phyloP scores from a whole-genome alignment of 192 early-diverging fungal genomes.

The Coemansia sp. region DNA sequence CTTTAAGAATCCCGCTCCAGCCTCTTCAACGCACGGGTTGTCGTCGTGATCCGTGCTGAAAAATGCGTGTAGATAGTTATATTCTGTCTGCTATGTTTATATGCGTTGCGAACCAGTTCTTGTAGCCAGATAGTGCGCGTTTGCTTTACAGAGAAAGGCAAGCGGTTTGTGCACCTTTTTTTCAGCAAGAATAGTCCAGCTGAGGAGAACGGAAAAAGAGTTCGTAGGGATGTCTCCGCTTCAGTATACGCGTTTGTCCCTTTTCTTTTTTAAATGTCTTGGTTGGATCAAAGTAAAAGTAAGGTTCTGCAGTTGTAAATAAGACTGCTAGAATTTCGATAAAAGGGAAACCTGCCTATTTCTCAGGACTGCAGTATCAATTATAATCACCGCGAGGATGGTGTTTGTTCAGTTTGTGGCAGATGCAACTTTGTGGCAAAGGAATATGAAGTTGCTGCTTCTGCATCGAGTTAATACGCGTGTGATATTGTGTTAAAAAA shows the following conservation, averaged over 20 bases:
- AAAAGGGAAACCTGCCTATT: too few species aligned
- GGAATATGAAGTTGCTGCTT: background rate
- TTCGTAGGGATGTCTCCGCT: background rate
- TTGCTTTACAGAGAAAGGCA: background rate
- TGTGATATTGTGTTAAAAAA: background rate
- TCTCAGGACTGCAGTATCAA: too few species aligned
- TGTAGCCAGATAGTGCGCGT: background rate
- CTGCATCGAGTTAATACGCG: background rate
- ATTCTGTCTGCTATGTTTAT: background rate
- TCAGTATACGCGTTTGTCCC: background rate
- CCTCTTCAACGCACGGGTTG: background rate
- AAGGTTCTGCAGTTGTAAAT: background rate
- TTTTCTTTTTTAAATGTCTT: background rate
- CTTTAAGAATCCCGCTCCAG: slow-evolving; percentile 7
- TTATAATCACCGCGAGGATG: too few species aligned
- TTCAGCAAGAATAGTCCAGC: background rate
- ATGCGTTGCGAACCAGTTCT: background rate
- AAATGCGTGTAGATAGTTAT: background rate
- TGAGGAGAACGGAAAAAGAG: background rate
- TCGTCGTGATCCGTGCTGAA: slow-evolving; percentile 6
- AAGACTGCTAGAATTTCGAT: too few species aligned
- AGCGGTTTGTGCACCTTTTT: background rate
- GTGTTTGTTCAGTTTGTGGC: background rate
- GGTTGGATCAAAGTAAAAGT: background rate
- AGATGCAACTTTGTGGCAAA: background rate